Evolutionary conservation across 352 stramenopile species (phyloP).

Genomic region (Thalassiosira delicatula): DNA sequence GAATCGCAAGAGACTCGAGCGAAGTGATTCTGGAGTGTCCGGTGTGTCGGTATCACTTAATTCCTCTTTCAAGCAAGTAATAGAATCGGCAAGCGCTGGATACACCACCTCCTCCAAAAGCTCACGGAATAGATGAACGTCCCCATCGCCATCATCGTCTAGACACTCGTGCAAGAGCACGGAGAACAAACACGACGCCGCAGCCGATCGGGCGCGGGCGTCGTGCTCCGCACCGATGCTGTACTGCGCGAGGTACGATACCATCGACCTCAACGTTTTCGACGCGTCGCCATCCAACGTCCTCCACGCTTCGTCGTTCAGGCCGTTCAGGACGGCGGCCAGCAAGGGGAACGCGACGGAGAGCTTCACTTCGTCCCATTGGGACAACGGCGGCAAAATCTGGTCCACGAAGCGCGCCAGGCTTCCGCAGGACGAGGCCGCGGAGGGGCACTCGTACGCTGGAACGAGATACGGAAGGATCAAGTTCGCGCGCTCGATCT

Average conservation of each 20-base stretch:
- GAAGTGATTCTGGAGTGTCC: constrained; percentile 7
- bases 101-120: constrained; percentile 24
- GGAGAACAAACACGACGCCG: constrained; percentile 67
- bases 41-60: neutral
- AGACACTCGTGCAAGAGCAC: constrained; percentile 39
- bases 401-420: constrained; percentile 55
- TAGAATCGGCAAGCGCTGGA: constrained; percentile 27
- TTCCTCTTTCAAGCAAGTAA: constrained; percentile 20
- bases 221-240: constrained; percentile 51
- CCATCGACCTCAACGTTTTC: constrained; percentile 38
- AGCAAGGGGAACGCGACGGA: constrained; percentile 64
- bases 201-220: constrained; percentile 51
- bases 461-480: constrained; percentile 49
- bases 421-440: constrained; percentile 22
- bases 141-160: constrained; percentile 20
- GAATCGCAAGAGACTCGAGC: constrained; percentile 24
- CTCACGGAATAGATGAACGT: constrained; percentile 10
- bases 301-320: constrained; percentile 31
- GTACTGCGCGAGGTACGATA: constrained; percentile 57
- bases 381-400: constrained; percentile 72
- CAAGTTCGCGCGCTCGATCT: constrained; percentile 42
- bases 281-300: constrained; percentile 16
- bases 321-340: constrained; percentile 53
- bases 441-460: constrained; percentile 42
- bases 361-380: constrained; percentile 64